Base-by-base conservation (phyloP, 257 asterid species). In the Ajuga chamaepitys region DNA sequence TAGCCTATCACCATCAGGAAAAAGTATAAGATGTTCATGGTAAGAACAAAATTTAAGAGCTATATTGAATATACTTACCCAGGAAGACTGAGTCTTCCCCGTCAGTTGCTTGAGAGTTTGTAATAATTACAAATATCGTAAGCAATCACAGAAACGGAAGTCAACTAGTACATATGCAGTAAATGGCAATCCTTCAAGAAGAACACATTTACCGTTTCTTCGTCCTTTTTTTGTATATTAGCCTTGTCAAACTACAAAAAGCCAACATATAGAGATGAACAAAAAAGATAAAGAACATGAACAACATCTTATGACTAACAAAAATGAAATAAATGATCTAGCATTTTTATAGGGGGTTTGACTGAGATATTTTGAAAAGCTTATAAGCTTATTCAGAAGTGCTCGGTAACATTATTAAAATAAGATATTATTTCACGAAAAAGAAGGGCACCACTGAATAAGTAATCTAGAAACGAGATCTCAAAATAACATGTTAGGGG, bases 31-130 rank as follows among this genome's bases (percentile, higher is more conserved):
- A n/a, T n/a, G n/a, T n/a, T n/a, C n/a, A n/a, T n/a, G n/a, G n/a
- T n/a, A n/a, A n/a, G n/a, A n/a, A n/a, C n/a, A n/a, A n/a, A n/a
- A n/a, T n/a, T n/a, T n/a, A n/a, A n/a, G n/a, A n/a, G n/a, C n/a
- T n/a, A n/a, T n/a, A n/a, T n/a, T n/a, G n/a, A n/a, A n/a, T n/a
- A n/a, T n/a, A n/a, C n/a, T n/a, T n/a, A n/a, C n/a, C n/a, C n/a
- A n/a, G n/a, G n/a, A n/a, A n/a, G n/a, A n/a, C 71, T 76, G 81
- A 61, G 97, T 95, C 85, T 89, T 89, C 1, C 87, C 82, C 78
- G 75, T 83, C 26, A 86, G 93, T 44, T 89, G 95, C 84, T 85
- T 89, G 5, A 86, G 84, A 4, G 89, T 88, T 95, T 88, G 82
- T 7, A 37, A 53, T 21, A 40, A 9, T 40, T 7, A 76, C 3